Conservation (phyloP, 768 basidiomycete species). For the Boletus rubroflammeus region DNA sequence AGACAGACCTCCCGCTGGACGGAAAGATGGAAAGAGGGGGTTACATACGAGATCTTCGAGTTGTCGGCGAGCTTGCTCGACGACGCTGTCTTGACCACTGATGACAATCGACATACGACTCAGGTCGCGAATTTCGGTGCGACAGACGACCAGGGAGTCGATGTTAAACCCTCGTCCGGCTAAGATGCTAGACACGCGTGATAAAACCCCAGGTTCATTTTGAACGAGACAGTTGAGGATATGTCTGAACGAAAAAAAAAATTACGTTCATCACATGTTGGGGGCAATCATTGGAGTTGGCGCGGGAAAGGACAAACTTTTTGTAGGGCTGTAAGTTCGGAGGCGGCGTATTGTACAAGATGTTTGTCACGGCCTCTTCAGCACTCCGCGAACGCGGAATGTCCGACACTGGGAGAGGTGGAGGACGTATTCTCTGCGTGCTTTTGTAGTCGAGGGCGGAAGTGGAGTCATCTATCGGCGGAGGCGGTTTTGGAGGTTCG, state of each 20-base stretch:
- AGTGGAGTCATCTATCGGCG: slow-evolving; percentile 86
- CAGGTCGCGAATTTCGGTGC: slow-evolving; percentile 94
- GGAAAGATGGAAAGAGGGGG: not conserved
- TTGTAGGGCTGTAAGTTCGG: slow-evolving; percentile 90
- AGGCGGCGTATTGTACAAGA: slow-evolving; percentile 93
- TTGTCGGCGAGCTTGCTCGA: slow-evolving; percentile 94
- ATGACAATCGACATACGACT: slow-evolving; percentile 98
- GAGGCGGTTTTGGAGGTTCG: slow-evolving; percentile 66
- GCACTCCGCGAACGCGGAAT: slow-evolving; percentile 80
- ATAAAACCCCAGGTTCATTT: slow-evolving; percentile 99
- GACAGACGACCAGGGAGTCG: slow-evolving; percentile 96
- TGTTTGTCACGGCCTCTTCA: slow-evolving; percentile 96
- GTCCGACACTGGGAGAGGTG: slow-evolving; percentile 82
- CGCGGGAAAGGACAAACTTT: slow-evolving; percentile 46
- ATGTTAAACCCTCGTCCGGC: slow-evolving; percentile 98
- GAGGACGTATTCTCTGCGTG: slow-evolving; percentile 65
- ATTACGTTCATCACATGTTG: not conserved
- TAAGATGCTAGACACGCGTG: slow-evolving; percentile 94
- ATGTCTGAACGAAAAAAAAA: slow-evolving; percentile 62
- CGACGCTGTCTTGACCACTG: slow-evolving; percentile 93
- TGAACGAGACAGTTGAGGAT: slow-evolving; percentile 97
- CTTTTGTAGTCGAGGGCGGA: slow-evolving; percentile 92
- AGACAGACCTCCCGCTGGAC: not conserved
- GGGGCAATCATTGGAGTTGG: not conserved
- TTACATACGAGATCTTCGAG: slow-evolving; percentile 88